Conservation (phyloP, 2,329 filamentous ascomycete species). For the Stachybotrys chartarum region DNA sequence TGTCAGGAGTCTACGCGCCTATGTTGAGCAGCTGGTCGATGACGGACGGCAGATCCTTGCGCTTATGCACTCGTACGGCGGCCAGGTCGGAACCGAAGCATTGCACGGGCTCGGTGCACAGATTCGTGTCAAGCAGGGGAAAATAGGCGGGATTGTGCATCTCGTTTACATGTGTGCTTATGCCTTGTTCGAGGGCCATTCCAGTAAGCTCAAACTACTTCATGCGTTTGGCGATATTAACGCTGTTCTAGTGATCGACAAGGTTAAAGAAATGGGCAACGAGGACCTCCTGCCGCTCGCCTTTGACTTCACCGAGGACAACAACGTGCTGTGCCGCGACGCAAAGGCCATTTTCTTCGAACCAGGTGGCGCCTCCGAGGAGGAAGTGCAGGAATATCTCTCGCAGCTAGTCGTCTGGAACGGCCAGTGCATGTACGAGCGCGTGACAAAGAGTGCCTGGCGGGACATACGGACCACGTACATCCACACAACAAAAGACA, state of each 20-base stretch:
- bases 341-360: not conserved
- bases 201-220: not conserved
- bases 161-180: slow-evolving; percentile 1
- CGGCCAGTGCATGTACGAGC: slow-evolving; percentile 1
- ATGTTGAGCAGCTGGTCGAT: not conserved
- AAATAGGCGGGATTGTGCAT: not conserved
- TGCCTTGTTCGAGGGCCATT: not conserved
- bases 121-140: not conserved
- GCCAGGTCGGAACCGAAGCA: not conserved
- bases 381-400: not conserved
- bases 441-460: not conserved
- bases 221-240: not conserved
- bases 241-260: not conserved
- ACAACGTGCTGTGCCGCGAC: not conserved
- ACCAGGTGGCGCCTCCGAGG: not conserved
- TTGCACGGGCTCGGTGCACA: not conserved
- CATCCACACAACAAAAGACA: not conserved
- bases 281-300: slow-evolving; percentile 1
- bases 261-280: slow-evolving; percentile 5
- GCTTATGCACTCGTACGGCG: slow-evolving; percentile 1
- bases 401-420: not conserved
- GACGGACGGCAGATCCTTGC: not conserved
- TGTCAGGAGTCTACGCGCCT: not conserved
- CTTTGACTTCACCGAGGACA: slow-evolving; percentile 3
- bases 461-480: slow-evolving; percentile 1